A percentile compares a stretch with the other conserved stretches of the same genome.
These are phyloP conservation scores for Chlorociboria aeruginascens DNA, from an alignment of 495 filamentous ascomycete species.

Conservation along the genomic window DNA sequence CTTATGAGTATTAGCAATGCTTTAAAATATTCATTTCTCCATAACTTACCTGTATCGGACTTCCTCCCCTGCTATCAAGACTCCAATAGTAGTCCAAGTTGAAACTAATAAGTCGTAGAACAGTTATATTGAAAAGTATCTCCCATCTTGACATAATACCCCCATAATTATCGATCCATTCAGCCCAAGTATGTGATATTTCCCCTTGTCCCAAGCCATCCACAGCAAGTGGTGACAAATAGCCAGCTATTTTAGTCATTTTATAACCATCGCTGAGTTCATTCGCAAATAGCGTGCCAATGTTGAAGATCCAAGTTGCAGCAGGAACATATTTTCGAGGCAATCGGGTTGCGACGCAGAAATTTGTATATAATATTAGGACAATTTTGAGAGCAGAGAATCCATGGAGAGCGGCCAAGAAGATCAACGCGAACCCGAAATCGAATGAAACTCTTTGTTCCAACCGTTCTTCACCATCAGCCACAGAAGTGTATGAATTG, in stretches of 20 bases:
- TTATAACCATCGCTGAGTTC: constrained; percentile 73
- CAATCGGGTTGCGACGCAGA: constrained; percentile 55
- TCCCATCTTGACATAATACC: constrained; percentile 85
- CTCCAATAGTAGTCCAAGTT: constrained; percentile 98
- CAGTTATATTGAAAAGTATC: constrained; percentile 93
- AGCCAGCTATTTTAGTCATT: constrained; percentile 45
- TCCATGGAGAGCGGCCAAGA: constrained; percentile 71
- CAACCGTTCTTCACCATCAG: constrained; percentile 52
- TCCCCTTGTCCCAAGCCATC: constrained; percentile 22
- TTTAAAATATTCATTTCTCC: constrained; percentile 1
- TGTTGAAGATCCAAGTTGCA: constrained; percentile 91
- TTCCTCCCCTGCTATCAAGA: constrained; percentile 48
- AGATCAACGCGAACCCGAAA: constrained; percentile 66
- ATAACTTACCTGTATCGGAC: constrained; percentile 65
- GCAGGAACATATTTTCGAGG: constrained; percentile 55
- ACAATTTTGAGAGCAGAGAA: constrained; percentile 75
- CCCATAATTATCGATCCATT: constrained; percentile 60
- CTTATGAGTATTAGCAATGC: constrained; percentile 59
- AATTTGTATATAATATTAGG: constrained; percentile 70
- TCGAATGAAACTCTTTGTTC: constrained; percentile 78
- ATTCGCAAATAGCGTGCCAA: constrained; percentile 77
- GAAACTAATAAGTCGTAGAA: constrained; percentile 87
- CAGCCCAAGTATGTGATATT: constrained; percentile 41
- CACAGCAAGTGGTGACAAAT: constrained; percentile 30
- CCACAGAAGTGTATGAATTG: constrained; percentile 22